Conservation (phyloP, 2,329 filamentous ascomycete species). For the Pseudocercospora eumusae region DNA sequence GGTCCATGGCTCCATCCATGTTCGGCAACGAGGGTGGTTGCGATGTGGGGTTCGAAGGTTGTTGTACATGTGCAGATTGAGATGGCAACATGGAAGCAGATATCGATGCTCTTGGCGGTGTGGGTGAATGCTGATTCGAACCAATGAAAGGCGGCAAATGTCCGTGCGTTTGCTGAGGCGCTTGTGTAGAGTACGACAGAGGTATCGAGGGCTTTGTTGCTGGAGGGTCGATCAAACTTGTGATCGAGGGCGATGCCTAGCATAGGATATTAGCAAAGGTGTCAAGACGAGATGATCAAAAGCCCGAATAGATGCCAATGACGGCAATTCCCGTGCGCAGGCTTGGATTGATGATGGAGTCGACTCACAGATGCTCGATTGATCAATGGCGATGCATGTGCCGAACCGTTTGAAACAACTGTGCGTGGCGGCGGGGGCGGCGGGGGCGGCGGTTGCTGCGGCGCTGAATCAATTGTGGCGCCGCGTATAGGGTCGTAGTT, state of each 20-base stretch:
- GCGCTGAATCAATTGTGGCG: conserved; percentile 54
- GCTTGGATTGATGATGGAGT: background rate
- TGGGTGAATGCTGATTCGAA: conserved; percentile 27
- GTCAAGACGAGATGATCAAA: background rate
- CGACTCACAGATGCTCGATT: conserved; percentile 67
- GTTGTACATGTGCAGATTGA: conserved; percentile 14
- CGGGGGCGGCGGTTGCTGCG: conserved; percentile 29
- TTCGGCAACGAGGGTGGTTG: conserved; percentile 17
- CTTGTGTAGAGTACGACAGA: conserved; percentile 33
- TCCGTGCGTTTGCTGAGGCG: conserved; percentile 23
- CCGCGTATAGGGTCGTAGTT: conserved; percentile 86
- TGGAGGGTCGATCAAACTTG: conserved; percentile 80
- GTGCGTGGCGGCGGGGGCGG: conserved; percentile 31
- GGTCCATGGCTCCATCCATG: conserved; percentile 39
- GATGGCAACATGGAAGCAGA: conserved; percentile 12
- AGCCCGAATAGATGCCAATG: background rate
- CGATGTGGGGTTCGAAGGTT: conserved; percentile 20
- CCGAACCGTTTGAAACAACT: conserved; percentile 34
- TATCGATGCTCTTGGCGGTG: conserved; percentile 24
- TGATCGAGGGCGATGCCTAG: conserved; percentile 76
- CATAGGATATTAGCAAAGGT: background rate
- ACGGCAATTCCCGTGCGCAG: background rate
- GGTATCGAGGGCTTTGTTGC: conserved; percentile 41
- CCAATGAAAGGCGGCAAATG: conserved; percentile 23
- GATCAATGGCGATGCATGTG: conserved; percentile 47